Conservation (phyloP, 768 basidiomycete genomes). For the Lepiota venenata region DNA sequence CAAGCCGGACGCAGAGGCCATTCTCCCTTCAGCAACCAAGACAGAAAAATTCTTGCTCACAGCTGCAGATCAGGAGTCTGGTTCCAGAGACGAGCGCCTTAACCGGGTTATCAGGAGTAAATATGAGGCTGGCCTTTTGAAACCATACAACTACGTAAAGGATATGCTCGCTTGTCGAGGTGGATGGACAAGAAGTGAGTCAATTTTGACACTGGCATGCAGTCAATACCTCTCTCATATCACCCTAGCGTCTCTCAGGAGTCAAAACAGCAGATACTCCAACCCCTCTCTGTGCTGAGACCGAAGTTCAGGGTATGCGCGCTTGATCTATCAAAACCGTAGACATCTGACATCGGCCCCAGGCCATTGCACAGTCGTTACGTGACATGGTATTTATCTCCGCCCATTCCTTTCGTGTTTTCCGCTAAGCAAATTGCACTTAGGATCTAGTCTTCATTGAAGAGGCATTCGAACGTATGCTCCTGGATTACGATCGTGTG, state of each 20-base stretch:
- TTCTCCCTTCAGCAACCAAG: slow-evolving; percentile 72
- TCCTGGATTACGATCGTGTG: slow-evolving; percentile 94
- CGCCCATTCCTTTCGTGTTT: slow-evolving; percentile 1
- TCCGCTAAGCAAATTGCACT: slow-evolving; percentile 1
- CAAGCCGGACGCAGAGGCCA: slow-evolving; percentile 29
- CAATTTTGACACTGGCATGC: not conserved
- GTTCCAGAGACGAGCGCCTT: slow-evolving; percentile 85
- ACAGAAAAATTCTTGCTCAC: slow-evolving; percentile 90
- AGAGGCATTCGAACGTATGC: slow-evolving; percentile 92
- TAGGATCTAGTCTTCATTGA: slow-evolving; percentile 97
- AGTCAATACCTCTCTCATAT: slow-evolving; percentile 5
- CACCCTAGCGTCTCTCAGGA: slow-evolving; percentile 75
- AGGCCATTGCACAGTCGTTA: slow-evolving; percentile 83
- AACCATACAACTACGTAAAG: slow-evolving; percentile 96
- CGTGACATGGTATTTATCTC: slow-evolving; percentile 62
- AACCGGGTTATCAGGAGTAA: slow-evolving; percentile 93
- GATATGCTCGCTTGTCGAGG: slow-evolving; percentile 83
- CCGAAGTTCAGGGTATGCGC: slow-evolving; percentile 77
- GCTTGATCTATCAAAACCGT: not conserved
- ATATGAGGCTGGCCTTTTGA: slow-evolving; percentile 92
- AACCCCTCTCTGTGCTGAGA: slow-evolving; percentile 80
- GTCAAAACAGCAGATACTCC: slow-evolving; percentile 88
- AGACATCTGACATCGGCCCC: not conserved
- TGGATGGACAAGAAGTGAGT: slow-evolving; percentile 94
- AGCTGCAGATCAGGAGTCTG: slow-evolving; percentile 91